Base-by-base conservation (phyloP, 371 early-diverging fungal species). In the Lichtheimia ornata region DNA sequence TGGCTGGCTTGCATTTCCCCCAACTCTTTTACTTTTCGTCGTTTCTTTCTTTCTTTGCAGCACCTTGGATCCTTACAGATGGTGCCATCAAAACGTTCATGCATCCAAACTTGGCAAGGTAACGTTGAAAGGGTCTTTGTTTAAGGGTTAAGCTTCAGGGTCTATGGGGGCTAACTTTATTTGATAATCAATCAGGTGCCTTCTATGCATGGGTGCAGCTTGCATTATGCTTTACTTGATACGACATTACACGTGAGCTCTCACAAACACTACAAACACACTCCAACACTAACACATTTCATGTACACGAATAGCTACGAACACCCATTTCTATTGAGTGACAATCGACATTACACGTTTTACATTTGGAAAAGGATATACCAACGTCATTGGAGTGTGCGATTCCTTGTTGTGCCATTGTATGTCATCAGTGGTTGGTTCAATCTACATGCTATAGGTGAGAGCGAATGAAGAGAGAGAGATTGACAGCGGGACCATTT, bases 331-430 rank as follows among this genome's bases (percentile, higher is more conserved):
- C 68, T 98, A 51, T 82, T 97, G 41, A 90, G 92, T 63, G 98
- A 98, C 67, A 98, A 98, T 70, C 84, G 97, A 41, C 98, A 98
- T 80, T 95, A 90, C 55, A 87, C 93, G 12, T 98, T 98, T 70
- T 98, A 98, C 70, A 58, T 98, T 20, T 97, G 97, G 96, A 90
- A 87, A 64, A 80, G 88, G 43, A 55, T 94, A 0, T 93, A 86
- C 58, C 82, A 84, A 0, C 66, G 81, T 12, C 84, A 90, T 61
- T 64, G 76, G 63, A 51, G 58, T 2, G 63, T 80, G 2, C 78
- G 87, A 20, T 95, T 93, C 65, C 56, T 79, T 1, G 66, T 89
- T 3, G 67, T 90, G 0, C 95, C 95, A 0, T 66, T 59, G 0
- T 97, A 97, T 67, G 53, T 87, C 13, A 25, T 81, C 3, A 70